A percentile compares a stretch with the other conserved stretches of the same genome.
phyloP scores from a whole-genome alignment of 192 early-diverging fungal genomes.

The Linnemannia hyalina region DNA sequence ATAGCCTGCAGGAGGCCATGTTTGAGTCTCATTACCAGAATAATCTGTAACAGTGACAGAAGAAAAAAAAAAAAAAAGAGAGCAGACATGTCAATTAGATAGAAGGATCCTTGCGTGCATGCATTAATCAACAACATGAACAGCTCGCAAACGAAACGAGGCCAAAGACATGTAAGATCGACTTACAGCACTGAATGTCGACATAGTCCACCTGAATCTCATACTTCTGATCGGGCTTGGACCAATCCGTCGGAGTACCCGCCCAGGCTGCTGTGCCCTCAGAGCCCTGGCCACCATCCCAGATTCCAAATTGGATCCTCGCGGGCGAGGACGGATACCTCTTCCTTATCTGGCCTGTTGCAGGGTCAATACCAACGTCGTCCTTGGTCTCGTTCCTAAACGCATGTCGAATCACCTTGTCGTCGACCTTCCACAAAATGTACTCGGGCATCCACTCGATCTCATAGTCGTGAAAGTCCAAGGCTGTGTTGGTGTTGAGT shows the following conservation, averaged over 20 bases:
- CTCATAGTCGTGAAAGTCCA: slow-evolving; percentile 64
- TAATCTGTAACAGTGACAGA: slow-evolving; percentile 14
- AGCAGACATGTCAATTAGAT: not conserved
- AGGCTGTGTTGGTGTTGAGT: slow-evolving; percentile 51
- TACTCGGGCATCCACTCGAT: slow-evolving; percentile 72
- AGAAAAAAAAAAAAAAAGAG: not conserved
- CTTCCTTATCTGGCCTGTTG: slow-evolving; percentile 28
- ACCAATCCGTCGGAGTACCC: slow-evolving; percentile 68
- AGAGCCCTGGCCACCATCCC: slow-evolving; percentile 73
- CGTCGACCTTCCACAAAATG: slow-evolving; percentile 66
- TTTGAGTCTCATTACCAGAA: slow-evolving; percentile 23
- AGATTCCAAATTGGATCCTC: slow-evolving; percentile 70
- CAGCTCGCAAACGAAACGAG: not conserved
- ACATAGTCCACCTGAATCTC: slow-evolving; percentile 56
- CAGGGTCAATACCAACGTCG: slow-evolving; percentile 12
- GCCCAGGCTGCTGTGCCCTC: slow-evolving; percentile 69
- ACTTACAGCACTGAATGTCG: slow-evolving; percentile 49
- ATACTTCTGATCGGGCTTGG: slow-evolving; percentile 59
- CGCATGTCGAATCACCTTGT: slow-evolving; percentile 61
- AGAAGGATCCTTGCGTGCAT: not conserved
- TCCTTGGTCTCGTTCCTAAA: slow-evolving; percentile 36
- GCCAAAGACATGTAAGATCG: not conserved
- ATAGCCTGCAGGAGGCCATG: slow-evolving; percentile 54
- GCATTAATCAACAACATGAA: not conserved
- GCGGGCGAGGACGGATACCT: slow-evolving; percentile 67